phyloP scores from a whole-genome alignment of 116 monocot genomes.

The Iris pallida region DNA sequence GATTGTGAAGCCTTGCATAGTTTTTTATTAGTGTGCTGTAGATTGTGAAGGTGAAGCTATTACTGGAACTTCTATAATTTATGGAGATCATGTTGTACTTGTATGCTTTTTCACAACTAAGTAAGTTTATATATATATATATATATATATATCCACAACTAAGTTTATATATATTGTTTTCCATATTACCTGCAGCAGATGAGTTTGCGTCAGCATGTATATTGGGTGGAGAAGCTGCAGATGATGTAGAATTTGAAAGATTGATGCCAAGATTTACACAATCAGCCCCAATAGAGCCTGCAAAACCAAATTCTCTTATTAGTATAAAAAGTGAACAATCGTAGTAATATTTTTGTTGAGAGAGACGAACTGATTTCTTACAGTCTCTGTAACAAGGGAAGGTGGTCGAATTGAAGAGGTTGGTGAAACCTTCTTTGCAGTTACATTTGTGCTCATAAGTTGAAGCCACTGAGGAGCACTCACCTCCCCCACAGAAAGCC shows the following conservation, averaged over 20 bases:
- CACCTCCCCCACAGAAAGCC: constrained; percentile 36
- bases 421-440: constrained; percentile 36
- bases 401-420: constrained; percentile 31
- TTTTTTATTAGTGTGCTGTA: too few relatives aligned
- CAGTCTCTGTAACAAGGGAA: constrained; percentile 42
- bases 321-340: not conserved
- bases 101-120: not conserved
- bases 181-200: too few relatives aligned
- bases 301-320: not conserved
- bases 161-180: not conserved
- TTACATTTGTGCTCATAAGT: constrained; percentile 26
- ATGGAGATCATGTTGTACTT: not conserved
- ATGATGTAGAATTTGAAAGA: constrained; percentile 15
- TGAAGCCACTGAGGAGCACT: constrained; percentile 22
- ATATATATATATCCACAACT: too few relatives aligned
- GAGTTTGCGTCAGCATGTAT: too few relatives aligned
- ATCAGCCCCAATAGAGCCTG: constrained; percentile 37
- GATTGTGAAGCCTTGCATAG: too few relatives aligned
- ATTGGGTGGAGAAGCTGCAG: constrained; percentile 20
- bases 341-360: not conserved
- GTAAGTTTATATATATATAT: not conserved
- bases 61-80: not conserved
- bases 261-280: constrained; percentile 30
- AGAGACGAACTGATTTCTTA: constrained; percentile 15
- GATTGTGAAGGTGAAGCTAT: not conserved